Conservation (phyloP, 768 basidiomycete species). For the Leccinum aurantiacum region DNA sequence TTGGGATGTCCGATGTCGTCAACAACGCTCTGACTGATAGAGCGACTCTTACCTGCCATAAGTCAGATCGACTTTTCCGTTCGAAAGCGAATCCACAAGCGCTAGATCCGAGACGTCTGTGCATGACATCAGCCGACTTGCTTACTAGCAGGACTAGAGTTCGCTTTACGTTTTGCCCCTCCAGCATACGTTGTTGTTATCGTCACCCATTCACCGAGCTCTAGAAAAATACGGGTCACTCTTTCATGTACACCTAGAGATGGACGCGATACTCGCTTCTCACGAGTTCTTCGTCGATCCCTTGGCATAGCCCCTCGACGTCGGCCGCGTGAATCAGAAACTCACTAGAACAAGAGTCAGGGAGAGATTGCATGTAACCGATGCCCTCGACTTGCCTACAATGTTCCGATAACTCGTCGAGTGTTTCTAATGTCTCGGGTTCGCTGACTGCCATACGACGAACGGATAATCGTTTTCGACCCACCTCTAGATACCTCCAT, state of each 20-base stretch:
- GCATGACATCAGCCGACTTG: constrained; percentile 6
- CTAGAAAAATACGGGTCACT: constrained; percentile 40
- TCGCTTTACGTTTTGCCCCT: constrained; percentile 75
- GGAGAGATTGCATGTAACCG: neutral
- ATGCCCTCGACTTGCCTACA: constrained; percentile 60
- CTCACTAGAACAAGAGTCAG: constrained; percentile 56
- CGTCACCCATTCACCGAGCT: constrained; percentile 85
- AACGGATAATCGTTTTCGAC: constrained; percentile 8
- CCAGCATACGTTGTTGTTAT: constrained; percentile 97
- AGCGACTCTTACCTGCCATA: constrained; percentile 35
- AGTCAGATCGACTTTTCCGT: constrained; percentile 63
- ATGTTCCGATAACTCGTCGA: constrained; percentile 72
- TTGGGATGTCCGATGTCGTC: constrained; percentile 20
- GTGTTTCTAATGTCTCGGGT: constrained; percentile 55
- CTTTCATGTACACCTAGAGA: neutral
- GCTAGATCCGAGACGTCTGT: constrained; percentile 79
- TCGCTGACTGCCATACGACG: neutral
- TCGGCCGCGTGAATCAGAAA: constrained; percentile 98
- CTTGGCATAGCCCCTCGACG: constrained; percentile 95
- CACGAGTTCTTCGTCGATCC: constrained; percentile 90
- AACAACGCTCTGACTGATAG: neutral
- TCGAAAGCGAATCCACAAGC: constrained; percentile 75
- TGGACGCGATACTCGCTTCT: constrained; percentile 47
- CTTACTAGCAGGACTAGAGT: neutral
- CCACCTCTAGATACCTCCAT: constrained; percentile 86